phyloP scores from a whole-genome alignment of 2,329 filamentous ascomycete species.

The Aspergillus texensis region DNA sequence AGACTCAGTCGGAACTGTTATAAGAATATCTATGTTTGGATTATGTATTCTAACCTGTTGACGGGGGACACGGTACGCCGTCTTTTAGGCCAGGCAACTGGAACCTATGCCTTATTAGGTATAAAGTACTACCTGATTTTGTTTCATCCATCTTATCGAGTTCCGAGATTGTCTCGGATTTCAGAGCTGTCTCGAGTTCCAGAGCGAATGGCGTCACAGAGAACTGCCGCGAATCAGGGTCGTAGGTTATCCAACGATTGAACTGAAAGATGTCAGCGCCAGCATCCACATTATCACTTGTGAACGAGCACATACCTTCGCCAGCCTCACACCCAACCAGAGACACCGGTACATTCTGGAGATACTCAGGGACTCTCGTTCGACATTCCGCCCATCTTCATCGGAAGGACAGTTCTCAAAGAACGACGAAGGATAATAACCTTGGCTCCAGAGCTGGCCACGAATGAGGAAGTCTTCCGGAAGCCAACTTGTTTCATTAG shows the following conservation, averaged over 20 bases:
- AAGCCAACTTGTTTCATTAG: slow-evolving; percentile 51
- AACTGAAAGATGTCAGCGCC: slow-evolving; percentile 29
- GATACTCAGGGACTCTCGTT: slow-evolving; percentile 52
- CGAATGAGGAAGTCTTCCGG: slow-evolving; percentile 63
- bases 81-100: background rate
- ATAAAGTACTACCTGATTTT: slow-evolving; percentile 13
- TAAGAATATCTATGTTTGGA: background rate
- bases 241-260: slow-evolving; percentile 45
- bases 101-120: slow-evolving; percentile 10
- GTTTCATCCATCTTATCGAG: background rate
- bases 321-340: slow-evolving; percentile 50
- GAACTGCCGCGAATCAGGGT: slow-evolving; percentile 33
- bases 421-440: slow-evolving; percentile 53
- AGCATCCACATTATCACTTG: background rate
- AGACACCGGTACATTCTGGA: slow-evolving; percentile 56
- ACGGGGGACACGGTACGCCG: background rate
- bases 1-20: background rate
- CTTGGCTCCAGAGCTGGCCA: slow-evolving; percentile 57
- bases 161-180: background rate
- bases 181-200: slow-evolving; percentile 21
- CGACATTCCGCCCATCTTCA: slow-evolving; percentile 58
- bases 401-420: slow-evolving; percentile 54
- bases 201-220: slow-evolving; percentile 34
- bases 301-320: slow-evolving; percentile 38
- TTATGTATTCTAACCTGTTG: background rate